Percentiles rank a stretch among this genome's conserved stretches.
These are phyloP conservation scores for Pythium plurisporium DNA, from an alignment of 352 stramenopile species.

Conservation along the genomic window DNA sequence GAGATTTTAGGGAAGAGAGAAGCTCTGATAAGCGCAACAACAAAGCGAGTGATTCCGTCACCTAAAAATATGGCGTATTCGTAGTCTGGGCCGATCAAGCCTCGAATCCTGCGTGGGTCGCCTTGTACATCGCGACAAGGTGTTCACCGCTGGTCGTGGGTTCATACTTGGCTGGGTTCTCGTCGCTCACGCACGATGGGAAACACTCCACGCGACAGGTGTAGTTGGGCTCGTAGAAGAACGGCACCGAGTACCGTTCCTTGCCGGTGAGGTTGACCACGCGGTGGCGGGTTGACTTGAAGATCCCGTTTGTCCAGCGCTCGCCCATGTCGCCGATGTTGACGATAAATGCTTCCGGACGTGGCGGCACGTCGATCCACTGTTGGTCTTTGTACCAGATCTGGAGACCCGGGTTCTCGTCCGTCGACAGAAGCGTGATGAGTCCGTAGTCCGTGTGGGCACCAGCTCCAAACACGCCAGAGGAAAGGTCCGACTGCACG, in stretches of 20 bases:
- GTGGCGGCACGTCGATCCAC: constrained; percentile 60
- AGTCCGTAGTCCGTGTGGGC: constrained; percentile 75
- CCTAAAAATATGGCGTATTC: not conserved
- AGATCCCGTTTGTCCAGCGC: constrained; percentile 64
- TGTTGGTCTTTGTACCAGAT: constrained; percentile 42
- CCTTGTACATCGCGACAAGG: constrained; percentile 68
- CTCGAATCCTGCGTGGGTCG: constrained; percentile 60
- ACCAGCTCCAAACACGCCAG: constrained; percentile 69
- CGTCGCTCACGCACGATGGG: constrained; percentile 43
- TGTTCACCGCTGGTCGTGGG: constrained; percentile 73
- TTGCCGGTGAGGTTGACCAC: constrained; percentile 54
- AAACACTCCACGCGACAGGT: constrained; percentile 61
- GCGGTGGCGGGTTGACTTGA: constrained; percentile 62
- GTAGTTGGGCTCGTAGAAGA: constrained; percentile 79
- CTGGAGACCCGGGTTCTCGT: constrained; percentile 50
- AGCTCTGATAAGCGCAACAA: too few relatives aligned
- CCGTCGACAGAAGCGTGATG: constrained; percentile 63
- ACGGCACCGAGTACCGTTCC: constrained; percentile 73
- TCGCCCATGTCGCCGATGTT: constrained; percentile 77
- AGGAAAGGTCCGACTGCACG: constrained; percentile 51
- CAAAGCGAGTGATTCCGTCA: too few relatives aligned
- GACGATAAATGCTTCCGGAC: constrained; percentile 53
- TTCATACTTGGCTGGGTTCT: constrained; percentile 47
- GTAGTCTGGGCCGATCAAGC: not conserved
- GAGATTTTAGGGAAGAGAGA: too few relatives aligned